phyloP scores from a whole-genome alignment of 495 filamentous ascomycete genomes.

The Elasticomyces elasticus region DNA sequence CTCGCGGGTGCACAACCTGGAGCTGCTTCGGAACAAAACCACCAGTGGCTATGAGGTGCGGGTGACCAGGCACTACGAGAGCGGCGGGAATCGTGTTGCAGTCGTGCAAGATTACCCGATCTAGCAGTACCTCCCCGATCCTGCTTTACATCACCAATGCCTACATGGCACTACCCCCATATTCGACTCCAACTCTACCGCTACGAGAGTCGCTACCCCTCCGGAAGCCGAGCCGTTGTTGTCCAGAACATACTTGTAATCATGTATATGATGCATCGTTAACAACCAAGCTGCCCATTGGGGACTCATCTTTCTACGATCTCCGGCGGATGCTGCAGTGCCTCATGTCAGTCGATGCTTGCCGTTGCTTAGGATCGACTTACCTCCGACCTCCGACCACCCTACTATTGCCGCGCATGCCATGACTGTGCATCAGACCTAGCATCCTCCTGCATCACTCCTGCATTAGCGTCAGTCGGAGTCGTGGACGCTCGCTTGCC shows the following conservation, averaged over 20 bases:
- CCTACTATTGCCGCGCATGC: not conserved
- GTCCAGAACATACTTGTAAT: too few relatives aligned
- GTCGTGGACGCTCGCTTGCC: not conserved
- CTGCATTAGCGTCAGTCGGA: not conserved
- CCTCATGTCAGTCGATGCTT: too few relatives aligned
- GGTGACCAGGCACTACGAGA: not conserved
- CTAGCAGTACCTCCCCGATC: not conserved
- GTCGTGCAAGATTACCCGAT: constrained; percentile 1
- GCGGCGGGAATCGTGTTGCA: not conserved
- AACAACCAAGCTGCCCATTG: too few relatives aligned
- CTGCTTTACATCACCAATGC: too few relatives aligned
- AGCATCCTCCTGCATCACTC: not conserved
- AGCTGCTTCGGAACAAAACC: not conserved
- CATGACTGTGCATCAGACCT: not conserved
- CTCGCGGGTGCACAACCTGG: not conserved
- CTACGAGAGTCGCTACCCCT: too few relatives aligned
- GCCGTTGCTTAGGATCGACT: too few relatives aligned
- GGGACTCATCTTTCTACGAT: too few relatives aligned
- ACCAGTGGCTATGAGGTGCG: not conserved
- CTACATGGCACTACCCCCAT: too few relatives aligned
- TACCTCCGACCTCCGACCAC: not conserved
- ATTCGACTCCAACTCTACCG: too few relatives aligned
- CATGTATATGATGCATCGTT: too few relatives aligned
- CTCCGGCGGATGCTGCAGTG: too few relatives aligned
- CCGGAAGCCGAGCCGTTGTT: too few relatives aligned